Evolutionary conservation across 2,329 filamentous ascomycete genomes (phyloP).

Genomic region (Phaeosphaeriaceae sp.): DNA sequence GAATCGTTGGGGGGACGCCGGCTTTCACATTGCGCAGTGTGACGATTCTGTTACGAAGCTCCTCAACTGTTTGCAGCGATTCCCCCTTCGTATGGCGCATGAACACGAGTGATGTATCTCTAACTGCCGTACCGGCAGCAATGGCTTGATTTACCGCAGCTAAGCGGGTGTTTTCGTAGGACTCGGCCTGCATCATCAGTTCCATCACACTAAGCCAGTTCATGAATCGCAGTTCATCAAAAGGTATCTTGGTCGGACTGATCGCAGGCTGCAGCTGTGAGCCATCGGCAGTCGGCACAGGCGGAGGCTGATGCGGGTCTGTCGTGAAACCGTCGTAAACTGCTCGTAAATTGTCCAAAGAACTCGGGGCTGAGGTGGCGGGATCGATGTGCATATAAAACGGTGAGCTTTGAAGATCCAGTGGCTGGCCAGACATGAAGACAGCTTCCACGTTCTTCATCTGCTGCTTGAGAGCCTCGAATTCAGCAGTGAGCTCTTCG

Average conservation of each 20-base stretch:
- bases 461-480: conserved; percentile 31
- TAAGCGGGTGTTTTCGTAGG: conserved; percentile 15
- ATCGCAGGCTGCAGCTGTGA: conserved; percentile 12
- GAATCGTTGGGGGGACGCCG: background rate
- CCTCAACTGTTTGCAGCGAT: background rate
- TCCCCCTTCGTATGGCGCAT: conserved; percentile 7
- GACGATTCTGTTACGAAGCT: conserved; percentile 12
- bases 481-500: conserved; percentile 21
- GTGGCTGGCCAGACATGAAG: conserved; percentile 40
- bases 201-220: conserved; percentile 59
- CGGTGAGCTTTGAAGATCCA: conserved; percentile 44
- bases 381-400: conserved; percentile 48
- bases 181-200: conserved; percentile 50
- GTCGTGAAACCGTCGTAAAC: conserved; percentile 56
- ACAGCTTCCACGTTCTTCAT: conserved; percentile 37
- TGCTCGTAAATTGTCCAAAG: conserved; percentile 38
- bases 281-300: conserved; percentile 14
- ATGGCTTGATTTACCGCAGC: conserved; percentile 18
- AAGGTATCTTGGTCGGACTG: conserved; percentile 50
- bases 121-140: conserved; percentile 10
- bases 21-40: conserved; percentile 3
- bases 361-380: conserved; percentile 23
- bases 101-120: conserved; percentile 5
- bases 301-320: conserved; percentile 44
- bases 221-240: conserved; percentile 56